phyloP scores from a whole-genome alignment of 306 rosid genomes.

The Carpinus fangiana region DNA sequence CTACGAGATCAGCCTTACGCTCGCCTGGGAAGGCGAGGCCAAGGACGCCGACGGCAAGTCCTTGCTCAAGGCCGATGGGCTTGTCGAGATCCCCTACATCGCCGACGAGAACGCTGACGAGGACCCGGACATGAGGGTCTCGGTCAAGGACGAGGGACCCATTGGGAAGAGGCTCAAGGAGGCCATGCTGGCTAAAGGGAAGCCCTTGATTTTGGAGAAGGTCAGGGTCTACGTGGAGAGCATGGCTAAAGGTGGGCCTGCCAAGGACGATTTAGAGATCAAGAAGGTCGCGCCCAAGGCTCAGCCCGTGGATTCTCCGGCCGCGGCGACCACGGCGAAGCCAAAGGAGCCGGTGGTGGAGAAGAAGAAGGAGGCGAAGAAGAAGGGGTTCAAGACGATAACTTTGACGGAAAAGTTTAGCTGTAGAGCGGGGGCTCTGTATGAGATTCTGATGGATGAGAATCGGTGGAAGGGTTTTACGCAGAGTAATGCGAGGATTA shows the following conservation, averaged over 20 bases:
- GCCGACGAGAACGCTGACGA: slow-evolving; percentile 95
- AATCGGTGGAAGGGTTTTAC: slow-evolving; percentile 96
- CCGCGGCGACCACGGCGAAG: neutral
- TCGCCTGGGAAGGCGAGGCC: slow-evolving; percentile 89
- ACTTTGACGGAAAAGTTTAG: slow-evolving; percentile 82
- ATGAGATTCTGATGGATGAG: slow-evolving; percentile 94
- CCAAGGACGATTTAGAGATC: slow-evolving; percentile 69
- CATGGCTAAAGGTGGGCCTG: slow-evolving; percentile 94
- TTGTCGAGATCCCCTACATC: slow-evolving; percentile 83
- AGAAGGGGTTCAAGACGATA: slow-evolving; percentile 71
- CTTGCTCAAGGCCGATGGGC: slow-evolving; percentile 68
- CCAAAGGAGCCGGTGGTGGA: slow-evolving; percentile 29
- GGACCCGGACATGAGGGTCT: slow-evolving; percentile 80
- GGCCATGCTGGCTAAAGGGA: slow-evolving; percentile 73
- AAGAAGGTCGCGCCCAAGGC: slow-evolving; percentile 53
- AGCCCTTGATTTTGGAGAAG: slow-evolving; percentile 73
- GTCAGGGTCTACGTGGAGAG: slow-evolving; percentile 67
- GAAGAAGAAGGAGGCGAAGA: slow-evolving; percentile 38
- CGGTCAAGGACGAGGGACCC: slow-evolving; percentile 79
- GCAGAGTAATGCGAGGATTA: slow-evolving; percentile 86
- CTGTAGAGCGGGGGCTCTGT: slow-evolving; percentile 74
- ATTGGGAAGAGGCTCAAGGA: slow-evolving; percentile 76
- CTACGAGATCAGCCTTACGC: slow-evolving; percentile 64
- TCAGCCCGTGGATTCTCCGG: neutral
- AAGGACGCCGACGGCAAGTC: slow-evolving; percentile 57